Conservation (phyloP, 192 early-diverging fungal genomes). For the Podila minutissima region DNA sequence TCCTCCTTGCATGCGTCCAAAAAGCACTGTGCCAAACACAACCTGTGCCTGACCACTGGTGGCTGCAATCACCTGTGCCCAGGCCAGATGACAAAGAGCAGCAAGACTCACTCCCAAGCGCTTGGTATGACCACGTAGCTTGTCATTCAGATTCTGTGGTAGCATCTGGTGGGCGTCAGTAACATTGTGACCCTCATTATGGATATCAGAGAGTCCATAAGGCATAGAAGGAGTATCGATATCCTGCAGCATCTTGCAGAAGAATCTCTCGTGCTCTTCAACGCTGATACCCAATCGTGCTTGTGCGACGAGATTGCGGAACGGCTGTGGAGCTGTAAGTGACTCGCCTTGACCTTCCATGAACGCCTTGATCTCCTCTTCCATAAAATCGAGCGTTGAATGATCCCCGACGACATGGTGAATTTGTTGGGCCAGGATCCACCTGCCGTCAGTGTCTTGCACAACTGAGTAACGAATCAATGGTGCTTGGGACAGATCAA, state of each 20-base stretch:
- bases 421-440: background rate
- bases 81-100: background rate
- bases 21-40: slow-evolving; percentile 10
- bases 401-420: slow-evolving; percentile 11
- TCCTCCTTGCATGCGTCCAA: slow-evolving; percentile 1
- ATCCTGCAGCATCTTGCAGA: background rate
- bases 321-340: background rate
- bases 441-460: background rate
- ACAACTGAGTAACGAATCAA: background rate
- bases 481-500: background rate
- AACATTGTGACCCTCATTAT: background rate
- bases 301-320: background rate
- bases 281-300: background rate
- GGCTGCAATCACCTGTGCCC: slow-evolving; percentile 5
- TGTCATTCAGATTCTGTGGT: background rate
- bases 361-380: background rate
- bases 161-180: background rate
- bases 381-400: background rate
- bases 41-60: slow-evolving; percentile 3
- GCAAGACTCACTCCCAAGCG: background rate
- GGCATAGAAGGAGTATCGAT: slow-evolving; percentile 3
- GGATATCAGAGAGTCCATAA: background rate
- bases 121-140: background rate
- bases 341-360: background rate
- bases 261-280: background rate